Conservation (phyloP, 164 flowering plant genomes). For the Liquidambar formosana region DNA sequence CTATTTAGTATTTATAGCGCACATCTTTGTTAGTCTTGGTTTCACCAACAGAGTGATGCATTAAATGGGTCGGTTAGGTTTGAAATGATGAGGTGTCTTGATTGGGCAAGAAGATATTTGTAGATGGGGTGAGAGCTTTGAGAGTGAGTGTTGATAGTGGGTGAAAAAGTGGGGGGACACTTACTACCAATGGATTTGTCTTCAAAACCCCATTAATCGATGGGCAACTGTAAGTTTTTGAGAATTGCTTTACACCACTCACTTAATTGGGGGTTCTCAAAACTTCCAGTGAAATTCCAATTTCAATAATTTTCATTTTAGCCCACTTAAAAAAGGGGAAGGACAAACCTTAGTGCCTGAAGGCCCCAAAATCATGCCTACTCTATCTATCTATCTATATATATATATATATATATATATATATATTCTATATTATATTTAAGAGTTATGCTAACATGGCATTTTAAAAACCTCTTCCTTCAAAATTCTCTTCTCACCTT, state of each 20-base stretch:
- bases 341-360: no score
- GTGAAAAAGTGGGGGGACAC: not conserved
- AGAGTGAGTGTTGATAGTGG: not conserved
- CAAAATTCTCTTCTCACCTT: no score
- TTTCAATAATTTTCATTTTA: no score
- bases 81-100: not conserved
- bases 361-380: no score
- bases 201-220: not conserved
- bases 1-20: no score
- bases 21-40: no score
- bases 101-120: not conserved
- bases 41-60: not conserved
- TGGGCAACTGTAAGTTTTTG: not conserved
- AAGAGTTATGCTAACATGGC: no score
- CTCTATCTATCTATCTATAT: no score
- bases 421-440: no score
- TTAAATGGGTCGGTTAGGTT: not conserved
- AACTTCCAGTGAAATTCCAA: no score
- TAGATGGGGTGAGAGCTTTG: not conserved
- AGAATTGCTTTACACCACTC: not conserved
- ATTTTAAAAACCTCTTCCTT: no score
- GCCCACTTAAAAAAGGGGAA: not conserved
- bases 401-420: no score
- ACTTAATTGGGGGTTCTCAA: not conserved
- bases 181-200: not conserved